Evolutionary conservation across 2,329 filamentous ascomycete species (phyloP), one percentile per base, ranked within the genome.

Genomic region (Hymenoscyphus salicellus): DNA sequence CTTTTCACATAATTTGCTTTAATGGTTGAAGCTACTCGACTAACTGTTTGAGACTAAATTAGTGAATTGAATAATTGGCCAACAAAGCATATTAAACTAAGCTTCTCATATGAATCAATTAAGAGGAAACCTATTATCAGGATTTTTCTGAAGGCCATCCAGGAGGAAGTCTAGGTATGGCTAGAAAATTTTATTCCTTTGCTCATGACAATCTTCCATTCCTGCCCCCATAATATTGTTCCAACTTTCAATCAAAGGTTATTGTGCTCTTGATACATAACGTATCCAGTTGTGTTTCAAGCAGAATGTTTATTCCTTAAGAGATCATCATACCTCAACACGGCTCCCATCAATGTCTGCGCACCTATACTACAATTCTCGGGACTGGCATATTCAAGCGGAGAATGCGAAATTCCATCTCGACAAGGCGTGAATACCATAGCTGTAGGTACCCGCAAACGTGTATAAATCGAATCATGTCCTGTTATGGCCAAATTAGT

Each of bases 391-490:
- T 84, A 87, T 71, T 88, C 86, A 61, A 82, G 80, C 0, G 86
- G 85, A 68, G 87, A 82, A 71, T 88, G 86, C 69, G 83, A 86
- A 23, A 88, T 76, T 1, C 86, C 86, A 68, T 86, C 81, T 69
- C 79, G 81, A 66, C 83, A 86, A 3, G 85, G 85, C n/a, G 87
- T 82, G 68, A 89, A 89, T 26, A 88, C 84, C 86, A 88, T 88
- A 57, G 82, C 82, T 1, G 85, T 87, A 11, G 85, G 85, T 52
- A 83, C 84, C n/a, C 79, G 76, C 63, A 82, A 80, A 60, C 80
- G 85, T 2, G 85, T 81, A 63, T 85, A 85, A 7, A 87, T 84
- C 66, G 81, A 85, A 69, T 82, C 80, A 55, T 76, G 82, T 33
- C 43, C 60, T 56, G 16, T 43, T 43, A 43, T 17, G 1, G 14